Evolutionary conservation across 331 rosid genomes (phyloP).

Genomic region (Rosa hybrid): DNA sequence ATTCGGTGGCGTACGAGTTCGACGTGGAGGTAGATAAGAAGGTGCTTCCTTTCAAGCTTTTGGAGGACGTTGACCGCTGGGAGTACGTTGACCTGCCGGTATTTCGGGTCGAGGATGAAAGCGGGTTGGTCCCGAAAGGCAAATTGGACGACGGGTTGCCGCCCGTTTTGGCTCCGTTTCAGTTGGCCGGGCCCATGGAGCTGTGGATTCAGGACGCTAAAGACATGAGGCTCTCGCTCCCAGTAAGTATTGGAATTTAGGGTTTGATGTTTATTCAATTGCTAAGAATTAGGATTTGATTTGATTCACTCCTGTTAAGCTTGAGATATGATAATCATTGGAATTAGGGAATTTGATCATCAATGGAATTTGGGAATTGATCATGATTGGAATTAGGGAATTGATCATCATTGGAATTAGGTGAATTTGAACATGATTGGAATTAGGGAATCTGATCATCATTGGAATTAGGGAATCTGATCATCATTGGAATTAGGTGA

Average conservation of each 20-base stretch:
- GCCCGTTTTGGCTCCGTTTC: slow-evolving; percentile 89
- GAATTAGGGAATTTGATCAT: no score
- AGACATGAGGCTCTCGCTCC: slow-evolving; percentile 78
- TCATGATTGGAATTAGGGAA: no score
- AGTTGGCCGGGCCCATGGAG: slow-evolving; percentile 95
- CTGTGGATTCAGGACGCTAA: slow-evolving; percentile 93
- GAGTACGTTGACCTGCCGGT: slow-evolving; percentile 82
- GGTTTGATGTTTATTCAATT: background rate
- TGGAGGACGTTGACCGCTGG: slow-evolving; percentile 80
- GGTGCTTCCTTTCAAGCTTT: slow-evolving; percentile 76
- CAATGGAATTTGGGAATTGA: no score
- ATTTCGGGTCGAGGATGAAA: slow-evolving; percentile 57
- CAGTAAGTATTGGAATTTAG: slow-evolving; percentile 47
- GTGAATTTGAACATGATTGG: background rate
- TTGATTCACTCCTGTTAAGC: background rate
- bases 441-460: background rate
- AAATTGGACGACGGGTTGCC: slow-evolving; percentile 43
- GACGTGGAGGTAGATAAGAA: slow-evolving; percentile 71
- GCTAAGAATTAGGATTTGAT: no score
- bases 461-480: background rate
- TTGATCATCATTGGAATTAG: no score
- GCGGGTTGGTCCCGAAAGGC: slow-evolving; percentile 49
- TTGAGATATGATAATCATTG: background rate
- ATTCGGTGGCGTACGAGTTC: slow-evolving; percentile 82
- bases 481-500: no score